These are phyloP conservation scores for Phytophthora ramorum DNA, from an alignment of 352 stramenopile genomes.

Conservation along the genomic window DNA sequence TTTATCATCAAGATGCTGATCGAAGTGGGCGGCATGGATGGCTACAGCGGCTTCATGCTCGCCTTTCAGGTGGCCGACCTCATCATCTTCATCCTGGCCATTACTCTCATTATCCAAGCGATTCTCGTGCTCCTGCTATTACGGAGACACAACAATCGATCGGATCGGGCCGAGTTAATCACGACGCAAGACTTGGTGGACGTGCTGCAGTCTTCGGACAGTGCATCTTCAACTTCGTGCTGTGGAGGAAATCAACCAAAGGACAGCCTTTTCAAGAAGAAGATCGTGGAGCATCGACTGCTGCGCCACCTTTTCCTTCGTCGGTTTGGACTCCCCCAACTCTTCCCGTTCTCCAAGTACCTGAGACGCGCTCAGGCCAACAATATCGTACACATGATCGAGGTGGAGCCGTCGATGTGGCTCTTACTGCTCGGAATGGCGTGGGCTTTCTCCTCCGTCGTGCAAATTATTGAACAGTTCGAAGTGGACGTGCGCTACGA, in stretches of 20 bases:
- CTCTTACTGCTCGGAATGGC: constrained; percentile 51
- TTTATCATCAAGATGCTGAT: constrained; percentile 58
- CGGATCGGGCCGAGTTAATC: constrained; percentile 52
- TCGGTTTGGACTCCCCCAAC: constrained; percentile 49
- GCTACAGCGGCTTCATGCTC: constrained; percentile 38
- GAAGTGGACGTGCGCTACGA: constrained; percentile 28
- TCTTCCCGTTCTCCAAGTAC: constrained; percentile 78
- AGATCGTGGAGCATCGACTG: constrained; percentile 42
- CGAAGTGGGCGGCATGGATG: constrained; percentile 39
- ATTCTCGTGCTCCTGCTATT: constrained; percentile 47
- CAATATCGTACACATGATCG: constrained; percentile 79
- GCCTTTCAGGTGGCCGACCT: constrained; percentile 61
- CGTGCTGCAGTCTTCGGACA: background rate
- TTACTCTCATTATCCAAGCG: constrained; percentile 57
- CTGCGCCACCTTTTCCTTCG: constrained; percentile 52
- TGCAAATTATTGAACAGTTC: constrained; percentile 24
- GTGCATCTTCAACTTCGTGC: background rate
- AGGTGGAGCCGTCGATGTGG: constrained; percentile 74
- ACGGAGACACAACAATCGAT: constrained; percentile 39
- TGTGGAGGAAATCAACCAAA: constrained; percentile 1
- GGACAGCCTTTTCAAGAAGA: constrained; percentile 11
- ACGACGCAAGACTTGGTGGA: constrained; percentile 48
- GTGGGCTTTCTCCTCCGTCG: constrained; percentile 41
- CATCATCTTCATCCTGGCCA: constrained; percentile 59
- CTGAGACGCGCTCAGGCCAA: constrained; percentile 67